Base-by-base conservation (phyloP, 164 flowering plant species). In the Magnolia changhungtana region DNA sequence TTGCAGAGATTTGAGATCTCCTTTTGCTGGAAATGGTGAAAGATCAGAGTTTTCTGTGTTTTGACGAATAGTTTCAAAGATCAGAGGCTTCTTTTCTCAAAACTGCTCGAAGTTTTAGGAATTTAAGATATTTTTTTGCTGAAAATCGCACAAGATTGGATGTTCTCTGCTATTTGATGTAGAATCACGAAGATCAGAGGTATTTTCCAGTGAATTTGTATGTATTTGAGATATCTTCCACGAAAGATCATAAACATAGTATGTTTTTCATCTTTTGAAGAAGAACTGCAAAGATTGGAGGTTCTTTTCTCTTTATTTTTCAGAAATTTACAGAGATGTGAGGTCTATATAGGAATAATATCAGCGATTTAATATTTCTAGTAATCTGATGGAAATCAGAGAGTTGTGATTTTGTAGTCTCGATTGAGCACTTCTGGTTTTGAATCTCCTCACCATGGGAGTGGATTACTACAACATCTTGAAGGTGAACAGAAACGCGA, bases 401-500 rank as follows among this genome's bases (percentile, higher is more conserved):
- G 13, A 11, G 16, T 55, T 11, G 13, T 16, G 13, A 16, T 55
- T 55, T 55, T 55, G 61, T 16, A 55, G 4, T 55, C 69, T 66
- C 21, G 31, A 21, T 66, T 66, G 5, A 11, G 29, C 29, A 13
- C 7, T 66, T 24, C 69, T 66, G 31, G 31, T 66, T 66, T 64
- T n/a, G 45, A 5, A 8, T 65, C 10, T 13, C 23, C n/a, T 49
- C 72, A 50, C 51, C 14, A 84, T 82, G 86, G 84, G 80, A 59
- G 83, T 80, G n/a, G 86, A 84, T 84, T 84, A 84, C 65, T 84
- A 82, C 64, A 76, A 78, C 20, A 69, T 82, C 7, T 78, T 84
- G 79, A 80, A 80, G 79, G 83, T 84, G 24, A 69, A 73, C 11
- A 76, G 78, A 73, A 76, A 72, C 10, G 84, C 86, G 3, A 78